A percentile compares a stretch with the other conserved stretches of the same genome.
Conservation (phyloP, 306 rosid genomes). For the Begonia fuchsioides region DNA sequence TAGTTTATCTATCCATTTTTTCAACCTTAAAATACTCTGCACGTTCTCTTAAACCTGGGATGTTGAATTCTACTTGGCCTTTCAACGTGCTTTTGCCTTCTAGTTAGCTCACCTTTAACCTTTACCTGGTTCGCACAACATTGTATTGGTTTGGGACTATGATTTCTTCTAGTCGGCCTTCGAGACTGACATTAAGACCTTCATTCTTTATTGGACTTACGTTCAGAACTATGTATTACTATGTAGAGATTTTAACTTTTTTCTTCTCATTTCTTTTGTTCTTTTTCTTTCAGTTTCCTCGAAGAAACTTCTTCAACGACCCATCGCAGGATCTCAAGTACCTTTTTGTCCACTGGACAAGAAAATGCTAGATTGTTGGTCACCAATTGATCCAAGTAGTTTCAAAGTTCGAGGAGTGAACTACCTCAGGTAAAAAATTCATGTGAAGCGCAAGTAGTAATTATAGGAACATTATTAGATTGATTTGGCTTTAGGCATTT, state of each 20-base stretch:
- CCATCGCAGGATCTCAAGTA: conserved; percentile 86
- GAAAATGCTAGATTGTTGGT: conserved; percentile 89
- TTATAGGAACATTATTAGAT: too few species aligned
- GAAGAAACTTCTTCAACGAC: conserved; percentile 65
- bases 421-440: conserved; percentile 64
- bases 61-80: too few species aligned
- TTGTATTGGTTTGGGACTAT: too few species aligned
- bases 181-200: too few species aligned
- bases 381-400: conserved; percentile 62
- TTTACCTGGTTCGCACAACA: too few species aligned
- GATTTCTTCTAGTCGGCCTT: too few species aligned
- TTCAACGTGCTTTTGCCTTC: neutral
- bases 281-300: conserved; percentile 64
- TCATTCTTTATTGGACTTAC: neutral
- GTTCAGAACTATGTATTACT: neutral
- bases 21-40: too few species aligned
- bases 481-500: too few species aligned
- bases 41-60: too few species aligned
- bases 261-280: conserved; percentile 4
- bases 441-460: too few species aligned
- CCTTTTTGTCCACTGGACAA: conserved; percentile 81
- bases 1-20: too few species aligned
- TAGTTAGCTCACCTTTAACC: neutral
- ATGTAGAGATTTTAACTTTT: neutral
- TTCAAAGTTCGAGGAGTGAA: conserved; percentile 76